Conservation (phyloP, 257 asterid genomes). For the Fraxinus pennsylvanica region DNA sequence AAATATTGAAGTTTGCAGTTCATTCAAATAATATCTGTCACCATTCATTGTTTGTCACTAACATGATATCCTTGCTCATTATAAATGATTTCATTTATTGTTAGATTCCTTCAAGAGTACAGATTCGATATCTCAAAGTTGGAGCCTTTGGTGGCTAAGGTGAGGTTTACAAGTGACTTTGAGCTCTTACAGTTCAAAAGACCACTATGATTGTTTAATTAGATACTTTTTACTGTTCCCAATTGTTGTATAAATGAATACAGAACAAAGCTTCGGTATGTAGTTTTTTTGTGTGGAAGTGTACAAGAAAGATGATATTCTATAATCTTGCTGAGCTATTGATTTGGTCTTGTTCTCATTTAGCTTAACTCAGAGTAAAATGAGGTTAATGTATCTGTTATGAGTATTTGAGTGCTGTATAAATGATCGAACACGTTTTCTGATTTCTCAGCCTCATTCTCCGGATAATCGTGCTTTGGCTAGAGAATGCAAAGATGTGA, state of each 20-base stretch:
- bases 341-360: not conserved
- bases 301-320: not conserved
- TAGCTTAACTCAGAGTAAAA: not conserved
- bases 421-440: slow-evolving; percentile 1
- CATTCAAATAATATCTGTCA: not conserved
- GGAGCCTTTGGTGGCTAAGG: slow-evolving; percentile 96
- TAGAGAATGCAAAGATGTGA: slow-evolving; percentile 91
- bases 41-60: not conserved
- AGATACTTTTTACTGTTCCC: not conserved
- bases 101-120: slow-evolving; percentile 78
- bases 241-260: not conserved
- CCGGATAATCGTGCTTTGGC: slow-evolving; percentile 97
- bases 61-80: slow-evolving; percentile 6
- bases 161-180: slow-evolving; percentile 31
- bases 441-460: slow-evolving; percentile 78
- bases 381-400: not conserved
- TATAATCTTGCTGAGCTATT: not conserved
- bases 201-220: not conserved
- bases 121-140: slow-evolving; percentile 81
- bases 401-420: not conserved
- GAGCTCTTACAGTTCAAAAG: slow-evolving; percentile 10
- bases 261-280: not conserved
- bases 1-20: not conserved
- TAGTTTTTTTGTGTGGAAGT: not conserved
- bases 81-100: slow-evolving; percentile 10